These are phyloP conservation scores for Bathelium albidoporum DNA, from an alignment of 495 filamentous ascomycete species.

Conservation along the genomic window DNA sequence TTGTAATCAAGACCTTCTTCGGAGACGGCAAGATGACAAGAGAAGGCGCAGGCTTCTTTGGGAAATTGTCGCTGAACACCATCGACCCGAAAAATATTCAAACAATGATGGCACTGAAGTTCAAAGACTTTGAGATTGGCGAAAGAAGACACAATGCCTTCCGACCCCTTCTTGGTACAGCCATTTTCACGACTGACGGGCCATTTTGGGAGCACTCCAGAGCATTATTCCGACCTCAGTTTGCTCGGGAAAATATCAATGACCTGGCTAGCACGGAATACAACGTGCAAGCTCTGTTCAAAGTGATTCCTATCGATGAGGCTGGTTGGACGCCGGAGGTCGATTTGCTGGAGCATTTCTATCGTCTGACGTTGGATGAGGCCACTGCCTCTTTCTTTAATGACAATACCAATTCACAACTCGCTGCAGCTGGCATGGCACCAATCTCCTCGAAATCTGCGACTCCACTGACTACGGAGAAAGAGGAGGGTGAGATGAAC, in stretches of 20 bases:
- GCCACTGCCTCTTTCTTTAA: conserved; percentile 64
- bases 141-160: conserved; percentile 23
- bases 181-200: conserved; percentile 63
- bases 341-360: conserved; percentile 48
- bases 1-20: not conserved
- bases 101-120: conserved; percentile 45
- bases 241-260: conserved; percentile 37
- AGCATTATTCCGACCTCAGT: conserved; percentile 44
- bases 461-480: not conserved
- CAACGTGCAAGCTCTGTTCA: conserved; percentile 18
- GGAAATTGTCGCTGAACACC: conserved; percentile 24
- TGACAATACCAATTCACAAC: conserved; percentile 23
- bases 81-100: conserved; percentile 47
- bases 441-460: conserved; percentile 14
- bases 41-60: conserved; percentile 20
- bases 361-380: conserved; percentile 54
- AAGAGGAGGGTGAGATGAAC: conserved; percentile 9
- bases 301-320: conserved; percentile 17
- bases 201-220: conserved; percentile 51
- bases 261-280: conserved; percentile 20
- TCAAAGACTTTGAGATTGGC: conserved; percentile 30
- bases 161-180: conserved; percentile 41
- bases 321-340: conserved; percentile 19
- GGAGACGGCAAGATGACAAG: conserved; percentile 26
- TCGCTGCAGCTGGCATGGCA: conserved; percentile 7